These are phyloP conservation scores for Termitomyces sp. DNA, from an alignment of 768 basidiomycete species.

Conservation along the genomic window DNA sequence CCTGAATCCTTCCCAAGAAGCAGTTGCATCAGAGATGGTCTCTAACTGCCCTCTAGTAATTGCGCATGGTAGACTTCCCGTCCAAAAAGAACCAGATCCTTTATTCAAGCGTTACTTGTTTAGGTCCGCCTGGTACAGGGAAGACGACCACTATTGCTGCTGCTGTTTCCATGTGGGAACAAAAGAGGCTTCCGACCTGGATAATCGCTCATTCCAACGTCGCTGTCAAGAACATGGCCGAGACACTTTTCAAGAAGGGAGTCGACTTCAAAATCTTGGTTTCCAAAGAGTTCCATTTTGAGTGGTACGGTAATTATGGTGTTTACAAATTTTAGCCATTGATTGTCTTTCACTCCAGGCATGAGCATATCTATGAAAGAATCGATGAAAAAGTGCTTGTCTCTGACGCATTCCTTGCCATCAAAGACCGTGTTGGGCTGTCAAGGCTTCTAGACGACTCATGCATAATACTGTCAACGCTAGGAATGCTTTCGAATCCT, in stretches of 20 bases:
- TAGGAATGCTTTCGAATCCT: slow-evolving; percentile 47
- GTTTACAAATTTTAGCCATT: no score
- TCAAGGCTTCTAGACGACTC: slow-evolving; percentile 21
- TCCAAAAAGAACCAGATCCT: neutral
- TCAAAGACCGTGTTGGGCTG: slow-evolving; percentile 14
- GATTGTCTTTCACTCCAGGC: slow-evolving; percentile 27
- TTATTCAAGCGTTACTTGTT: neutral
- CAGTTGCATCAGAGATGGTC: slow-evolving; percentile 31
- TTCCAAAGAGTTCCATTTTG: slow-evolving; percentile 41
- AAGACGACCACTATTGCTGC: slow-evolving; percentile 48
- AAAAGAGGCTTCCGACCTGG: slow-evolving; percentile 23
- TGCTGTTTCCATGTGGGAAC: slow-evolving; percentile 30
- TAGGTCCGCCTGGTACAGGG: slow-evolving; percentile 48
- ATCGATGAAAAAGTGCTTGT: slow-evolving; percentile 30
- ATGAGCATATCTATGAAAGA: slow-evolving; percentile 39
- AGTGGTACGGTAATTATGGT: slow-evolving; percentile 30
- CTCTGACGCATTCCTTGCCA: slow-evolving; percentile 32
- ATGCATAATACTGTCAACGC: slow-evolving; percentile 38
- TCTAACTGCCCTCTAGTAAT: slow-evolving; percentile 25
- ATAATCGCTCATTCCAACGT: slow-evolving; percentile 46
- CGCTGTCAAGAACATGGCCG: slow-evolving; percentile 45
- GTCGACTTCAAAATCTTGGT: slow-evolving; percentile 39
- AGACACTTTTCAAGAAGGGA: slow-evolving; percentile 28
- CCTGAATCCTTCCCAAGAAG: slow-evolving; percentile 32
- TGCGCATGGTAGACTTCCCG: slow-evolving; percentile 27